These are phyloP conservation scores for Orbilia quercus DNA, from an alignment of 2,329 filamentous ascomycete species.

Conservation along the genomic window DNA sequence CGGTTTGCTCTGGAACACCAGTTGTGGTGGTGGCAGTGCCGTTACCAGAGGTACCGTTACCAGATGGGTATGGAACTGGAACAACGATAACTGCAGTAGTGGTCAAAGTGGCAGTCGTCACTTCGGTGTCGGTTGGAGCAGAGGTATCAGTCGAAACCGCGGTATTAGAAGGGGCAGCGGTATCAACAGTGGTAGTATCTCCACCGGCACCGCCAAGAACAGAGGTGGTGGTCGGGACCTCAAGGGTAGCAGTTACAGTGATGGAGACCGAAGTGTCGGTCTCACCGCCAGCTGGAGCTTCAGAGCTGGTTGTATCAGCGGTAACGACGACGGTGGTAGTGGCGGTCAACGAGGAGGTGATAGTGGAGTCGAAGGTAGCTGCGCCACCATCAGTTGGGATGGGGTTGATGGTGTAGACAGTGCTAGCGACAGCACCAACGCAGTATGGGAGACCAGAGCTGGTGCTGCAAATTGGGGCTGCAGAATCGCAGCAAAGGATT, in stretches of 20 bases:
- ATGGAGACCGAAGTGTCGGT: conserved; percentile 5
- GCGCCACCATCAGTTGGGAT: conserved; percentile 8
- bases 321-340: conserved; percentile 19
- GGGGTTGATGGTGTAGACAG: conserved; percentile 37
- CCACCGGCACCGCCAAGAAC: neutral
- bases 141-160: neutral
- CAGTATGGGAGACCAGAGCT: conserved; percentile 51
- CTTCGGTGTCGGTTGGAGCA: conserved; percentile 1
- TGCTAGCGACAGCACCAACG: conserved; percentile 40
- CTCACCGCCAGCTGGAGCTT: conserved; percentile 7
- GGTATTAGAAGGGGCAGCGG: neutral
- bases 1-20: conserved; percentile 43
- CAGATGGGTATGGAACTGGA: conserved; percentile 22
- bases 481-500: conserved; percentile 40
- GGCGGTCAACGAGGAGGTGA: conserved; percentile 22
- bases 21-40: conserved; percentile 11
- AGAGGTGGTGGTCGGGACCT: neutral
- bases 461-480: conserved; percentile 47
- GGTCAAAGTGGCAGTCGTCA: conserved; percentile 24
- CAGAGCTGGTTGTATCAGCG: conserved; percentile 17
- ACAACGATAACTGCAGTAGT: conserved; percentile 37
- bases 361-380: conserved; percentile 32
- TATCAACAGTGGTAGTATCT: neutral
- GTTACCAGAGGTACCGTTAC: conserved; percentile 41
- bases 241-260: conserved; percentile 2